phyloP scores from a whole-genome alignment of 805 yeast genomes.

The Saccharomycopsis fibuligera region DNA sequence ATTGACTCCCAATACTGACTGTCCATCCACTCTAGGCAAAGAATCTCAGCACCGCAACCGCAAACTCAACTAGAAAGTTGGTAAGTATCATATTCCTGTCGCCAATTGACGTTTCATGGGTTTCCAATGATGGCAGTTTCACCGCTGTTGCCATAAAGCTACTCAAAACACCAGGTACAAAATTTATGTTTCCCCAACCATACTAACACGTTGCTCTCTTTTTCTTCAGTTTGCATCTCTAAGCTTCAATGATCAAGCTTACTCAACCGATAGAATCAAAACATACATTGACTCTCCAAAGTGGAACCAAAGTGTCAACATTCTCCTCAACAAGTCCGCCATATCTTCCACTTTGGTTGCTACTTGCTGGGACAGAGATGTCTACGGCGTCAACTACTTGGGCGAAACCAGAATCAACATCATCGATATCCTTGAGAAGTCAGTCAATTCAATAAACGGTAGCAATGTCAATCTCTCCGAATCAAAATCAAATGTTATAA shows the following conservation, averaged over 20 bases:
- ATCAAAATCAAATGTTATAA: slow-evolving; percentile 3
- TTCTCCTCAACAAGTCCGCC: slow-evolving; percentile 1
- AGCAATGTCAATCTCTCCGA: slow-evolving; percentile 17
- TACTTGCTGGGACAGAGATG: slow-evolving; percentile 20
- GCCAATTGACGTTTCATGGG: too few species aligned
- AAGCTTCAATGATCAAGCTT: slow-evolving; percentile 10
- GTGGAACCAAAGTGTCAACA: slow-evolving; percentile 13
- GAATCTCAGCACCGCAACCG: slow-evolving; percentile 1
- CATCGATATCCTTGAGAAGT: slow-evolving; percentile 13
- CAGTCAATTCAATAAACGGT: slow-evolving; percentile 22
- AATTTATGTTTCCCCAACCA: too few species aligned
- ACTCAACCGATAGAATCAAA: slow-evolving; percentile 10
- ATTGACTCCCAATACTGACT: too few species aligned
- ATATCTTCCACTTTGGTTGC: slow-evolving; percentile 12
- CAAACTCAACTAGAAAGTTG: background rate
- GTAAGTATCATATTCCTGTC: background rate
- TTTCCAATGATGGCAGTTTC: too few species aligned
- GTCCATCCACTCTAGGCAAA: slow-evolving; percentile 6
- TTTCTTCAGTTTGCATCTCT: slow-evolving; percentile 10
- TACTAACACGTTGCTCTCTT: too few species aligned
- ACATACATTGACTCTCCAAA: slow-evolving; percentile 8
- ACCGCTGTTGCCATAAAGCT: too few species aligned
- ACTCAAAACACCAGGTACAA: too few species aligned
- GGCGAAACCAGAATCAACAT: slow-evolving; percentile 20
- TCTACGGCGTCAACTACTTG: slow-evolving; percentile 8